Conservation (phyloP, 2,329 filamentous ascomycete genomes). For the Ambrosiella cleistominuta region DNA sequence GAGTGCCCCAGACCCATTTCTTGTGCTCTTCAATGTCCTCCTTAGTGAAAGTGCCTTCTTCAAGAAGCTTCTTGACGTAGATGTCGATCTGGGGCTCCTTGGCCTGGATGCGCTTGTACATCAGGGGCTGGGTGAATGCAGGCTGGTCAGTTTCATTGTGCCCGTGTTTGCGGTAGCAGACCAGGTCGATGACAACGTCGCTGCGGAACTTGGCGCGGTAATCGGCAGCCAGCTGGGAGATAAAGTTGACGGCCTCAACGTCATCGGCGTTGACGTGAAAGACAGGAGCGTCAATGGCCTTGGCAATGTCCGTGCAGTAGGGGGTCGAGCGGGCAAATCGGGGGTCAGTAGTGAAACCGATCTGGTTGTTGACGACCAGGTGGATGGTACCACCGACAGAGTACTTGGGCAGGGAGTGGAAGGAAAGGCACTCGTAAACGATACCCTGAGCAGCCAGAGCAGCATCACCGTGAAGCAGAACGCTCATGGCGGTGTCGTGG, state of each 20-base stretch:
- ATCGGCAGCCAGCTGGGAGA: slow-evolving; percentile 90
- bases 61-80: slow-evolving; percentile 77
- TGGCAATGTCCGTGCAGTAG: slow-evolving; percentile 98
- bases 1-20: slow-evolving; percentile 98
- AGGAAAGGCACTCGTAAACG: slow-evolving; percentile 96
- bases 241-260: slow-evolving; percentile 94
- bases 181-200: slow-evolving; percentile 92
- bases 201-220: slow-evolving; percentile 98
- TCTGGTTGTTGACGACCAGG: slow-evolving; percentile 98
- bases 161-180: slow-evolving; percentile 97
- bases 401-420: slow-evolving; percentile 88
- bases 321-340: slow-evolving; percentile 93
- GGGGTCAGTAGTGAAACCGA: slow-evolving; percentile 97
- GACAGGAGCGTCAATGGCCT: slow-evolving; percentile 92
- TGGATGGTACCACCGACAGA: slow-evolving; percentile 96
- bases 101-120: slow-evolving; percentile 93
- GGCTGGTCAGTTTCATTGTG: slow-evolving; percentile 99
- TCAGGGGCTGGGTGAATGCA: slow-evolving; percentile 96
- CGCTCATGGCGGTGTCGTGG: slow-evolving; percentile 81
- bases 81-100: slow-evolving; percentile 76
- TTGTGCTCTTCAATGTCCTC: slow-evolving; percentile 98
- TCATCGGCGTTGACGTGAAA: slow-evolving; percentile 99
- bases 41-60: slow-evolving; percentile 90
- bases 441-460: slow-evolving; percentile 93
- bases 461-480: slow-evolving; percentile 90